Conservation (phyloP, 306 rosid species). For the Delonix regia region DNA sequence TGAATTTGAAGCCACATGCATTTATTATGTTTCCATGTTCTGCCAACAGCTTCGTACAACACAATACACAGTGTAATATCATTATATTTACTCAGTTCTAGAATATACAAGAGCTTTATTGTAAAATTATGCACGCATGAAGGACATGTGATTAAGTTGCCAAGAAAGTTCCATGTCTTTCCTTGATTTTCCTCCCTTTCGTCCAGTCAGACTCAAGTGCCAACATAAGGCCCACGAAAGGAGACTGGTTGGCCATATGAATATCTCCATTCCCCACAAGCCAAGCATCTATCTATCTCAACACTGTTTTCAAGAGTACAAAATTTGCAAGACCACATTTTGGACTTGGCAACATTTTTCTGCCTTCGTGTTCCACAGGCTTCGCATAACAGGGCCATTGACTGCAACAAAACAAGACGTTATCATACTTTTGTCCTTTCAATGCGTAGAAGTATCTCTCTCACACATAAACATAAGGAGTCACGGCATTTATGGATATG, state of each 20-base stretch:
- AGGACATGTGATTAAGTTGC: not conserved
- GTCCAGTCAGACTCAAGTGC: conserved; percentile 35
- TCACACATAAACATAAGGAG: not conserved
- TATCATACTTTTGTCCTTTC: conserved; percentile 11
- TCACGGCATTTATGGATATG: not conserved
- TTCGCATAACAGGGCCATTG: conserved; percentile 45
- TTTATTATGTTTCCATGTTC: not conserved
- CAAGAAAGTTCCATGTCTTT: not conserved
- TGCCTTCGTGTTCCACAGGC: conserved; percentile 49
- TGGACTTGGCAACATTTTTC: conserved; percentile 27
- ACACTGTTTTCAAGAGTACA: conserved; percentile 58
- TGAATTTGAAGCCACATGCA: not conserved
- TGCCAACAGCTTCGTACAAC: conserved; percentile 1
- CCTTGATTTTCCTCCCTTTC: not conserved
- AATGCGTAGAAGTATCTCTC: not conserved
- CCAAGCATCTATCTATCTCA: conserved; percentile 55
- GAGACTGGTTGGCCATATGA: conserved; percentile 56
- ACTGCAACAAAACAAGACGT: conserved; percentile 43
- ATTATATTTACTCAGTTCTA: not conserved
- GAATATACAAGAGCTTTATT: not conserved
- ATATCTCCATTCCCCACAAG: conserved; percentile 66
- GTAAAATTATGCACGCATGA: not conserved
- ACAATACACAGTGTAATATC: not conserved
- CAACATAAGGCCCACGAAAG: conserved; percentile 37
- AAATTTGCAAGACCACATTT: conserved; percentile 65